Conservation (phyloP, 129 eudicot genomes). For the Gnaphalium uliginosum region DNA sequence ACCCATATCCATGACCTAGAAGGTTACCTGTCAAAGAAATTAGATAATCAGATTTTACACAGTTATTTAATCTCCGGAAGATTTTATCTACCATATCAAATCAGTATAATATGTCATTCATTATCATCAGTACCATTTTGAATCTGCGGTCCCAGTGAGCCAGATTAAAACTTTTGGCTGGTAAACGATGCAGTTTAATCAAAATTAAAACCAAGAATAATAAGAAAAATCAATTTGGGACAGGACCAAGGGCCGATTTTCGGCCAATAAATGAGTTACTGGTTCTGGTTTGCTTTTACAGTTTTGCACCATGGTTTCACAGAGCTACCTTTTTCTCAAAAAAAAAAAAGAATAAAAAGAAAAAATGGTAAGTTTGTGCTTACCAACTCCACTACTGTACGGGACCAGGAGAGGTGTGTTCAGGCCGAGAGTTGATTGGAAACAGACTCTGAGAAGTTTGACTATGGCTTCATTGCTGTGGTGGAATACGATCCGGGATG, state of each 20-base stretch:
- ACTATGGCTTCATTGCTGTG: conserved; percentile 78
- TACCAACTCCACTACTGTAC: conserved; percentile 67
- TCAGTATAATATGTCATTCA: neutral
- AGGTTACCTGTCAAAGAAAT: conserved; percentile 32
- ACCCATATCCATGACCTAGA: conserved; percentile 96
- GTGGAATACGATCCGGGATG: conserved; percentile 83
- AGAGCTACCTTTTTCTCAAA: neutral
- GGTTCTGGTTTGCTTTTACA: neutral
- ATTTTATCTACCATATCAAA: neutral
- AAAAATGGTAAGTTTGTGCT: conserved; percentile 13
- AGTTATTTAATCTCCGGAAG: neutral
- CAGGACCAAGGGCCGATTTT: neutral
- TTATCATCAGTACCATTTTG: too few species aligned
- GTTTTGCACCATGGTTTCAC: neutral
- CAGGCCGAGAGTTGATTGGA: conserved; percentile 61
- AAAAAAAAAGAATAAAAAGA: too few species aligned
- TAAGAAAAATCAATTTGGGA: neutral
- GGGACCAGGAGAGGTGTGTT: conserved; percentile 35
- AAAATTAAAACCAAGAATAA: too few species aligned
- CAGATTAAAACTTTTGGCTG: neutral
- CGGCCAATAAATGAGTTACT: neutral
- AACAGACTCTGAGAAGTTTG: conserved; percentile 86
- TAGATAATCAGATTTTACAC: neutral
- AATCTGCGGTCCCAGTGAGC: neutral
- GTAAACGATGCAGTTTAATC: neutral